Base-by-base conservation (phyloP, 371 early-diverging fungal species). In the Batkoa obscura region DNA sequence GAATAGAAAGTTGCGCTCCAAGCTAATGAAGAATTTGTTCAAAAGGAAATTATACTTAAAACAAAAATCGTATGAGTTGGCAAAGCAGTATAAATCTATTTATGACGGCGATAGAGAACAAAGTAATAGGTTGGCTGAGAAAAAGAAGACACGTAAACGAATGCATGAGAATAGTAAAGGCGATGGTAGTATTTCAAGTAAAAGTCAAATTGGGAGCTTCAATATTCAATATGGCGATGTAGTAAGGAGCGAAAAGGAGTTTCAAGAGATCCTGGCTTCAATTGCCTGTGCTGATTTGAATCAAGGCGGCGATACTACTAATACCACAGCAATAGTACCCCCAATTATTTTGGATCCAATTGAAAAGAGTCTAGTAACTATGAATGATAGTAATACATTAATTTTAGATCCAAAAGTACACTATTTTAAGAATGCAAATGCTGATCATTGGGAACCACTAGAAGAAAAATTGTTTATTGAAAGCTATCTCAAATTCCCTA, bases 381-480 rank as follows among this genome's bases (percentile, higher is more conserved):
- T 50, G 23, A 35, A 50, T 15, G 34, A 50, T 35, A 50, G 34
- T 36, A 50, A 50, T 35, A 35, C 13, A 12, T 35, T 50, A 6
- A 30, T 50, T 35, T 17, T 32, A 30, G 34, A 50, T 15, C 51
- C 51, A 13, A 50, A 32, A 34, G 36, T 32, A 32, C 51, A 50
- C 51, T 50, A 31, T 50, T 50, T 50, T 15, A 23, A 13, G 13
- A 36, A 36, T 9, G 31, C 51, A 8, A 50, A 50, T 35, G 31
- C 51, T 12, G 71, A 72, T 0, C 74, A 71, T 1, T 95, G 96
- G 96, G 79, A 80, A 12, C 76, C 78, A 43, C 73, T 76, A 58
- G 94, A 95, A 63, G 77, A 76, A 23, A 76, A 80, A 2, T 70
- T 75, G 0, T 93, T 95, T 68, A 75, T 79, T 55, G 71, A 78